Percentiles rank a stretch among this genome's conserved stretches.
These are phyloP conservation scores for Geranium rotundifolium DNA, from an alignment of 345 rosid genomes.

Conservation along the genomic window DNA sequence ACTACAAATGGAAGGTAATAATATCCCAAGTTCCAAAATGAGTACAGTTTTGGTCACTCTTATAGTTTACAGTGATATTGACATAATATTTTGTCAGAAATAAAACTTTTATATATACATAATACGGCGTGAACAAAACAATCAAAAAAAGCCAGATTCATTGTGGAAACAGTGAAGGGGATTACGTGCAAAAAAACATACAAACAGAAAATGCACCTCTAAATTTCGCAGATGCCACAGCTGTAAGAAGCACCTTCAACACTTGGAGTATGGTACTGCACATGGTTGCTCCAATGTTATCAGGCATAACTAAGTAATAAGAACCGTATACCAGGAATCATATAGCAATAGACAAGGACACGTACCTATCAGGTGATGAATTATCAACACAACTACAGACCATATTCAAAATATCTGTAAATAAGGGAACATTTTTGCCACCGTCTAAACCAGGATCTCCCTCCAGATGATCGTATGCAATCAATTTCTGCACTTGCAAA, in stretches of 20 bases:
- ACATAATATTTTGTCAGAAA: not conserved
- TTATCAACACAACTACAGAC: slow-evolving; percentile 84
- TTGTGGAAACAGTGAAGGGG: not conserved
- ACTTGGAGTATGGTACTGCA: slow-evolving; percentile 92
- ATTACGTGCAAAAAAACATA: not conserved
- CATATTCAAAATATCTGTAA: slow-evolving; percentile 85
- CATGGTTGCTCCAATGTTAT: slow-evolving; percentile 17
- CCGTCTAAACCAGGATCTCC: slow-evolving; percentile 96
- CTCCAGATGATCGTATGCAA: slow-evolving; percentile 92
- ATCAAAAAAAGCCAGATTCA: not conserved
- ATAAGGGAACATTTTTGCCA: slow-evolving; percentile 69
- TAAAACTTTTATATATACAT: too few relatives aligned
- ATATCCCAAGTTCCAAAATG: not conserved
- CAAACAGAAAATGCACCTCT: slow-evolving; percentile 40
- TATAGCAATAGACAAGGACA: slow-evolving; percentile 2
- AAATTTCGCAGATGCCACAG: slow-evolving; percentile 87
- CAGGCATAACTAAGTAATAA: slow-evolving; percentile 12
- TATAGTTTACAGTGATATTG: not conserved
- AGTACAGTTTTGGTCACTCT: not conserved
- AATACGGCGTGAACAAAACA: not conserved
- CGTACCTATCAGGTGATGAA: slow-evolving; percentile 90
- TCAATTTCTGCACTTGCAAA: slow-evolving; percentile 59
- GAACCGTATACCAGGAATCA: slow-evolving; percentile 2
- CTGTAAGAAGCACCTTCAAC: slow-evolving; percentile 91
- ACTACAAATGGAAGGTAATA: not conserved